Base-by-base conservation (phyloP, 2,329 filamentous ascomycete genomes). In the Raffaelea deltoideospora region DNA sequence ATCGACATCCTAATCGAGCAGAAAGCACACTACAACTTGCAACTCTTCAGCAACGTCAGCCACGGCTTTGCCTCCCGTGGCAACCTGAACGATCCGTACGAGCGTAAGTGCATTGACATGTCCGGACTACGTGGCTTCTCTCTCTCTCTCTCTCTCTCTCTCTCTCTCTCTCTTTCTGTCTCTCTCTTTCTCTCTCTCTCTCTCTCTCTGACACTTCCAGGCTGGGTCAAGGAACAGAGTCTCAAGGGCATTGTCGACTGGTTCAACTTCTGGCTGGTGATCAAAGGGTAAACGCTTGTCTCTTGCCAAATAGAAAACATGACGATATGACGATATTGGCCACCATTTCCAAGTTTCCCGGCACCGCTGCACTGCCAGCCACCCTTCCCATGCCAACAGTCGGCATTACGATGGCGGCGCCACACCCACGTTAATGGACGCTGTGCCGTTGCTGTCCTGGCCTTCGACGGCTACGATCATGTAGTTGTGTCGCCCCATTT, bases 11-110 rank as follows among this genome's bases (percentile, higher is more conserved):
- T 67, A 34, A 53, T 55, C 31, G 50, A 49, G 19, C 48, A 50
- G 21, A 50, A 55, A 29, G 61, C 59, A 43, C 44, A 65, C 2
- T 81, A 73, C 52, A 73, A 81, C 47, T 60, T 78, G 43, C 73
- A 67, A 50, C 56, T 82, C 17, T 81, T 73, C 58, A 64, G 63
- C 19, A 65, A 65, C 27, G 70, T 78, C 14, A 54, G 61, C 20
- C 44, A 47, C 35, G 42, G 44, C 19, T 41, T 42, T 35, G 42
- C 42, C 13, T 35, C 41, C 9, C 43, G 38, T 14, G 41, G 42
- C 31, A 33, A 47, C 20, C 40, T 45, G 1, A 50, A 47, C 41
- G 53, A 63, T 24, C 53, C 53, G 3, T 64, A 63, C 42, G 49
- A 61, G 43, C 46, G 58, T 55, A 37, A 47, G 52, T 44, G 4